Base-by-base conservation (phyloP, 202 grass and related monocot genomes). In the Schoenoplectus tabernaemontani region DNA sequence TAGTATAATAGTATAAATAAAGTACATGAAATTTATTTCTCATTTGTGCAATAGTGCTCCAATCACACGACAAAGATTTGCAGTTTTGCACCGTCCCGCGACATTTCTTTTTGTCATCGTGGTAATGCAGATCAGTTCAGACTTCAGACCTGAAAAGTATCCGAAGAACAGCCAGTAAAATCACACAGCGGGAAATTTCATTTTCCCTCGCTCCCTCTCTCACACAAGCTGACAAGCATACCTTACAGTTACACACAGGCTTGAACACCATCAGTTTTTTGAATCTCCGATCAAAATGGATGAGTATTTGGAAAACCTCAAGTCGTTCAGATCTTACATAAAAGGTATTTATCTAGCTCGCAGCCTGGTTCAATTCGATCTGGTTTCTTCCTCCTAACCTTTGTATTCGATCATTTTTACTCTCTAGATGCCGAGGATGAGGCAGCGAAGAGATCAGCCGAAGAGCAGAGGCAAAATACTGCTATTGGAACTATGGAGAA, bases 251-350 rank as follows among this genome's bases (percentile, higher is more conserved):
- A 37, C 15, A 64, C 2, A 36, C 65, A 44, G 2, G 4, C 9
- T 5, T 38, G 17, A 20, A 9, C 56, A 58, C 56, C 2, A 41
- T 3, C n/a, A 24, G 38, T n/a, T 24, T 23, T 44, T 38, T 69
- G 19, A 69, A 24, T 36, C 42, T 53, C 43, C 32, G 33, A 77
- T 78, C 72, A 51, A 65, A 9, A 96, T 96, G 93, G 93, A 96
- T 66, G 88, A 87, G 62, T 97, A 97, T 72, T 62, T 97, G 86
- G 88, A 88, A 64, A 93, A 93, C 85, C 83, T 97, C 39, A 97
- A 87, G 78, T 89, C 57, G 39, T 85, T 97, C 79, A 83, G 93
- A 81, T 86, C 86, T 67, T 90, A 91, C 78, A 89, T 97, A 73
- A 89, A 89, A 78, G 93, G 93, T 97, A 24, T 82, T 64, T 38